Base-by-base conservation (phyloP, 208 protist species). In the Crithidia fasciculata region DNA sequence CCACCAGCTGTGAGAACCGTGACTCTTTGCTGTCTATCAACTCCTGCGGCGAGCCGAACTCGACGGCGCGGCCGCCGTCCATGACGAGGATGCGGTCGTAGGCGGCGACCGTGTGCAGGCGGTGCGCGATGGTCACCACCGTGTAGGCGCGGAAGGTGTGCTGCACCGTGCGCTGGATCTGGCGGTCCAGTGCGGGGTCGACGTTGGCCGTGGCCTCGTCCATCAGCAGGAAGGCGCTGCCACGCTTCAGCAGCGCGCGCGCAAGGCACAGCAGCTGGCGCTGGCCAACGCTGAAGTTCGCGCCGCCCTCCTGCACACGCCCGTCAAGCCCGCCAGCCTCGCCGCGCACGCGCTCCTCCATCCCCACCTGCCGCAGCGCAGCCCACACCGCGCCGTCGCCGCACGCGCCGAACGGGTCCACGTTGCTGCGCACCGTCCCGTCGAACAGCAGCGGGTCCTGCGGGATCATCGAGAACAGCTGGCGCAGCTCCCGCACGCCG, bases 381-480 rank as follows among this genome's bases (percentile, higher is more conserved):
- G 54, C 39, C 79, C 82, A 87, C 69, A 88, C 61, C 52, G 81
- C 85, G 39, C 49, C 78, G 71, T 86, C 84, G 54, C 41, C 76
- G 80, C 69, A 66, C 47, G 49, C 13, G 16, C 58, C 69, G 72
- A 89, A 86, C 9, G 88, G 90, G 73, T 96, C 90, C 36, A 96
- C 61, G 85, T 96, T 96, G 45, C 74, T 73, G 56, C 83, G 83
- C 64, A 94, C 70, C 8, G 90, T 94, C 45, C 90, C 92, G 54
- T 92, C 80, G 66, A 95, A 95, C 73, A 95, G 80, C 40, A 94
- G 65, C 6, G 91, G 91, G 69, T 94, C 86, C 79, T 95, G 89
- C 74, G 90, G 92, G 56, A 96, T 89, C 84, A 95, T 89, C 37
- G 88, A 84, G 71, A 95, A 91, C n/a, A 83, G 75, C 53, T 72